Base-by-base conservation (phyloP, 148 eudicot genomes). In the Simmondsia chinensis region DNA sequence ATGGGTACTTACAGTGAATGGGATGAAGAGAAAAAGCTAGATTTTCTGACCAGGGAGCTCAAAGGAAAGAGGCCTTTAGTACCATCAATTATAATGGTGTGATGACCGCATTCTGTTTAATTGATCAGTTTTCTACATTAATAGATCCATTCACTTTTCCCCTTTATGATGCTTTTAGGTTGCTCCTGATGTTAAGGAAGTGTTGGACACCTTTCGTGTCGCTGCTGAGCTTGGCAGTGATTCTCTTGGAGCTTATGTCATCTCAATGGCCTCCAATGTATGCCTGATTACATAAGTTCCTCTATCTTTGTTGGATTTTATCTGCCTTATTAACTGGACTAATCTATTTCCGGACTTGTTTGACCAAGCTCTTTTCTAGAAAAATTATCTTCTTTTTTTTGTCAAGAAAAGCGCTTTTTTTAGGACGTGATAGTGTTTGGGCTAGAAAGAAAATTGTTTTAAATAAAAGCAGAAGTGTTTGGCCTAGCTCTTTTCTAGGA, bases 181-280 rank as follows among this genome's bases (percentile, higher is more conserved):
- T 52, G 41, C 67, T 51, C 62, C 83, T 41, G 96, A 88, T 34
- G 77, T 80, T 45, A 73, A 75, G 61, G 91, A 88, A 69, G 96
- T 88, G 15, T 59, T 83, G 71, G 91, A 88, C 46, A 72, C 96
- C 49, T 83, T 88, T 54, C 66, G 64, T 38, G 75, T 83, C 43
- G 96, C 89, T 55, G 94, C 94, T 47, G 86, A 80, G 66, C 69
- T 88, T 56, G 96, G 96, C 58, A 75, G 77, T 62, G 94, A 83
- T 63, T 80, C 87, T 31, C 71, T 88, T 16, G 96, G 94, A 69
- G 96, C 96, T 50, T 88, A 88, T 66, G 89, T 83, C 51, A 88
- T 83, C 63, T 88, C 96, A 28, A 88, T 88, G 94, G 96, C 94
- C 47, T 80, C 94, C 44, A 77, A 83, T 68, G 96, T 83, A 77